Conservation (phyloP, 202 grass and related monocot genomes). For the Hordeum pubiflorum region DNA sequence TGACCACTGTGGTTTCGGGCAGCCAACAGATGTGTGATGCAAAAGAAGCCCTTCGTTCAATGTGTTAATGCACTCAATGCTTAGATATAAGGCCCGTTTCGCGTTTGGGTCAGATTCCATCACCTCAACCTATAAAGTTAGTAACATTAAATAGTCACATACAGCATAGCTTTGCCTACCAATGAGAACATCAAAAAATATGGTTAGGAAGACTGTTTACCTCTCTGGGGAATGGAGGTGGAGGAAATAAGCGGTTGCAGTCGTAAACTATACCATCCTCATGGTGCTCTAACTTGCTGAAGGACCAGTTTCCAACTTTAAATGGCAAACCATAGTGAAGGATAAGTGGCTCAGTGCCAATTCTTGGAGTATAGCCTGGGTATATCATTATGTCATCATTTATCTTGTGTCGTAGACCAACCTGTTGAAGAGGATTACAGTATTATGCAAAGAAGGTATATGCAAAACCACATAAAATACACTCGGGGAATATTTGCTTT, state of each 20-base stretch:
- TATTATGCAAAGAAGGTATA: slow-evolving; percentile 28
- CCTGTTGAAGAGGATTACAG: slow-evolving; percentile 44
- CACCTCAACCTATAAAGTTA: slow-evolving; percentile 64
- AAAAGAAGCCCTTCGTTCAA: slow-evolving; percentile 90
- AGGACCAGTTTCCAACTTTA: slow-evolving; percentile 95
- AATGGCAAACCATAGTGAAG: slow-evolving; percentile 92
- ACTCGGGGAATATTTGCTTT: background rate
- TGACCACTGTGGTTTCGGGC: slow-evolving; percentile 81
- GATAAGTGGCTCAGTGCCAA: slow-evolving; percentile 64
- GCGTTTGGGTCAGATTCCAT: slow-evolving; percentile 71
- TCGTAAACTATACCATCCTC: slow-evolving; percentile 86
- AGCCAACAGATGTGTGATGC: slow-evolving; percentile 69
- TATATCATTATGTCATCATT: slow-evolving; percentile 98
- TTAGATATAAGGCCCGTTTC: slow-evolving; percentile 72
- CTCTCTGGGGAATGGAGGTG: slow-evolving; percentile 84
- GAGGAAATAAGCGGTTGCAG: slow-evolving; percentile 76
- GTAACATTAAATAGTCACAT: background rate
- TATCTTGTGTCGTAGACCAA: slow-evolving; percentile 88
- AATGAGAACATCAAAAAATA: background rate
- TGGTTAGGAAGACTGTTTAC: slow-evolving; percentile 35
- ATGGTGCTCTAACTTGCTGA: slow-evolving; percentile 86
- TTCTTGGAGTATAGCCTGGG: slow-evolving; percentile 87
- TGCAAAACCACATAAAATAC: background rate
- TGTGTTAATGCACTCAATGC: slow-evolving; percentile 91
- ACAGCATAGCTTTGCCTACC: background rate